Conservation (phyloP, 257 asterid genomes). For the Phtheirospermum japonicum region DNA sequence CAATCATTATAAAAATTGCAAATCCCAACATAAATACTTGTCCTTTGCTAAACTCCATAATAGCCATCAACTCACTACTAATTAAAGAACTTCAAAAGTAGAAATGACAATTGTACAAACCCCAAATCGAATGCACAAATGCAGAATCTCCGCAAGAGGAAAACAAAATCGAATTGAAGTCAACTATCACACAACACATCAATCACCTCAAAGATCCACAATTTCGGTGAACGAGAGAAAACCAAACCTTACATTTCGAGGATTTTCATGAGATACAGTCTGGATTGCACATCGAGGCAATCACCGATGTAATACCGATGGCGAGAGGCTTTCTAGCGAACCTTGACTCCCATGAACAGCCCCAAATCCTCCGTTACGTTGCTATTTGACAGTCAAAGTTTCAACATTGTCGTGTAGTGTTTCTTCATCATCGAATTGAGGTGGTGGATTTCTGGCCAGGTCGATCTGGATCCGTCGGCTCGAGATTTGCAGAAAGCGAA, state of each 20-base stretch:
- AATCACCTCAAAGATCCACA: conserved; percentile 20
- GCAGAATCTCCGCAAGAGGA: neutral
- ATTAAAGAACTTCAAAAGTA: no score
- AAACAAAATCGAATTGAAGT: conserved; percentile 1
- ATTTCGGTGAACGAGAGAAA: neutral
- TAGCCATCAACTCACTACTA: no score
- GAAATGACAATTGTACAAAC: no score
- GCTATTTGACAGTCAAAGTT: conserved; percentile 36
- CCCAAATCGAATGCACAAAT: conserved; percentile 16
- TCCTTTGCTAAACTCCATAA: no score
- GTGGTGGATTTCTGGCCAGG: conserved; percentile 23
- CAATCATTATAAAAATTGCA: no score
- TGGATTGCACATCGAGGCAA: conserved; percentile 71
- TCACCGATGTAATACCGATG: conserved; percentile 52
- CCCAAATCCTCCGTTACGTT: conserved; percentile 50
- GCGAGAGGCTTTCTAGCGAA: conserved; percentile 51
- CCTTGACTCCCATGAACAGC: conserved; percentile 51
- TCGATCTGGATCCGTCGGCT: conserved; percentile 49
- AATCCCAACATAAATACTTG: no score
- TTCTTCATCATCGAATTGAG: conserved; percentile 46
- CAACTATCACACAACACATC: conserved; percentile 11
- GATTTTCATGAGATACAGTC: conserved; percentile 69
- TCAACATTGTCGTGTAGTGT: conserved; percentile 35
- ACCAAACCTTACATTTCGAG: conserved; percentile 78
- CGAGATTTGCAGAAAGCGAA: conserved; percentile 38